These are phyloP conservation scores for Sclerospora graminicola DNA, from an alignment of 352 stramenopile genomes.

Conservation along the genomic window DNA sequence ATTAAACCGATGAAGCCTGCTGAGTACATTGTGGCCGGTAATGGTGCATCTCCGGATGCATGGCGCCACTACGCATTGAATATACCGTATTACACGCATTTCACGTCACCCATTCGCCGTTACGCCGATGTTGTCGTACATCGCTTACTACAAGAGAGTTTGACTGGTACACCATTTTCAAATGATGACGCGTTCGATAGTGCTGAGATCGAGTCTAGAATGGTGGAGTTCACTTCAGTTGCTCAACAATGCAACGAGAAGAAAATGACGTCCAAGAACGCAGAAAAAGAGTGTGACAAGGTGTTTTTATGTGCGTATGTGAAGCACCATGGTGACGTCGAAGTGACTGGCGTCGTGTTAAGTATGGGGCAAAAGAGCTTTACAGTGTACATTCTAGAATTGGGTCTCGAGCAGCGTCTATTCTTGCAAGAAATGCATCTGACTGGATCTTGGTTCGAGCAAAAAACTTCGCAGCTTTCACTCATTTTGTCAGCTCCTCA, in stretches of 20 bases:
- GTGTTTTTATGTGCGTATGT: conserved; percentile 77
- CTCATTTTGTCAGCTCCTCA: conserved; percentile 20
- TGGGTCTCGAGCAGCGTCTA: conserved; percentile 62
- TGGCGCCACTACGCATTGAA: conserved; percentile 96
- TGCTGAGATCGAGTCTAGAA: conserved; percentile 16
- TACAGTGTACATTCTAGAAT: conserved; percentile 61
- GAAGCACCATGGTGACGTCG: conserved; percentile 43
- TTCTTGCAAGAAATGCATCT: conserved; percentile 38
- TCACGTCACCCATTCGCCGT: conserved; percentile 94
- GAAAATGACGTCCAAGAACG: conserved; percentile 75
- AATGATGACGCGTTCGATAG: neutral
- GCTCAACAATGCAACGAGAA: conserved; percentile 80
- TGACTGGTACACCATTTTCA: conserved; percentile 9
- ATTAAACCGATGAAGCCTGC: conserved; percentile 93
- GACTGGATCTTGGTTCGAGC: conserved; percentile 37
- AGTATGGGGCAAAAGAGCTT: conserved; percentile 68
- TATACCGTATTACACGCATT: conserved; percentile 97
- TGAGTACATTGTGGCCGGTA: conserved; percentile 88
- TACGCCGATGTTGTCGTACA: conserved; percentile 87
- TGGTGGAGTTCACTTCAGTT: conserved; percentile 33
- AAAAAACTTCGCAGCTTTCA: conserved; percentile 34
- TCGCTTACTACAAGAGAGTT: conserved; percentile 46
- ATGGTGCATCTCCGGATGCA: conserved; percentile 40
- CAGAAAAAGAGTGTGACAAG: conserved; percentile 66
- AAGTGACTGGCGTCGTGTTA: conserved; percentile 62